These are phyloP conservation scores for Baeospora myosura DNA, from an alignment of 1,284 basidiomycete species.

Conservation along the genomic window DNA sequence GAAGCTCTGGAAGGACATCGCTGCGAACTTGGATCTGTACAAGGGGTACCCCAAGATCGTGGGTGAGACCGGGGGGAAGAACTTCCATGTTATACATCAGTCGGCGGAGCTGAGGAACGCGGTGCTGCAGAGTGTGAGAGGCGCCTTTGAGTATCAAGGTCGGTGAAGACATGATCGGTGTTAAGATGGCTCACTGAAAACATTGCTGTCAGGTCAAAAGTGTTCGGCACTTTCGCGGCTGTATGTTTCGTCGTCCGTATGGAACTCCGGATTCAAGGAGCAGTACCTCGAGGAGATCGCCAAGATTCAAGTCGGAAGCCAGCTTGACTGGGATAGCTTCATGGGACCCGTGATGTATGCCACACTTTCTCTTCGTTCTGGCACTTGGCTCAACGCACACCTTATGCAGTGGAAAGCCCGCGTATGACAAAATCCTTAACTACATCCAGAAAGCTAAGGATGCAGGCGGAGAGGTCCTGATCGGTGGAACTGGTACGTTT, in stretches of 20 bases:
- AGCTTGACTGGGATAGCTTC: slow-evolving; percentile 79
- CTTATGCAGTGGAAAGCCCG: slow-evolving; percentile 56
- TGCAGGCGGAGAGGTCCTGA: slow-evolving; percentile 81
- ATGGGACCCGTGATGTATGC: slow-evolving; percentile 92
- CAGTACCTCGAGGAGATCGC: slow-evolving; percentile 68
- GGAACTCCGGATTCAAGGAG: slow-evolving; percentile 85
- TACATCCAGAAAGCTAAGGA: slow-evolving; percentile 88
- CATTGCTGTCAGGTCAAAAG: slow-evolving; percentile 83
- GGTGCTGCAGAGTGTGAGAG: slow-evolving; percentile 83
- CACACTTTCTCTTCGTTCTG: slow-evolving; percentile 1
- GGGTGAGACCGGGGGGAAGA: slow-evolving; percentile 96
- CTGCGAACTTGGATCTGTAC: slow-evolving; percentile 81
- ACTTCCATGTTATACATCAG: slow-evolving; percentile 92
- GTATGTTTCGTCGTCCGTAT: slow-evolving; percentile 85
- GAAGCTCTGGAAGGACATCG: slow-evolving; percentile 95
- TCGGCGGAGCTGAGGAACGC: slow-evolving; percentile 85
- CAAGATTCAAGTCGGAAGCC: slow-evolving; percentile 81
- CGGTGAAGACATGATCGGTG: slow-evolving; percentile 2
- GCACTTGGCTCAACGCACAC: too few species aligned
- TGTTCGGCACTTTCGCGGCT: slow-evolving; percentile 91
- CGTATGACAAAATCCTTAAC: slow-evolving; percentile 83
- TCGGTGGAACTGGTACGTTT: slow-evolving; percentile 69
- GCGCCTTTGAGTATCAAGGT: slow-evolving; percentile 96
- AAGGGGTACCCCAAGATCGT: slow-evolving; percentile 90
- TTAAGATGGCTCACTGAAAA: background rate